Conservation (phyloP, 2,329 filamentous ascomycete genomes). For the Diplodia corticola region DNA sequence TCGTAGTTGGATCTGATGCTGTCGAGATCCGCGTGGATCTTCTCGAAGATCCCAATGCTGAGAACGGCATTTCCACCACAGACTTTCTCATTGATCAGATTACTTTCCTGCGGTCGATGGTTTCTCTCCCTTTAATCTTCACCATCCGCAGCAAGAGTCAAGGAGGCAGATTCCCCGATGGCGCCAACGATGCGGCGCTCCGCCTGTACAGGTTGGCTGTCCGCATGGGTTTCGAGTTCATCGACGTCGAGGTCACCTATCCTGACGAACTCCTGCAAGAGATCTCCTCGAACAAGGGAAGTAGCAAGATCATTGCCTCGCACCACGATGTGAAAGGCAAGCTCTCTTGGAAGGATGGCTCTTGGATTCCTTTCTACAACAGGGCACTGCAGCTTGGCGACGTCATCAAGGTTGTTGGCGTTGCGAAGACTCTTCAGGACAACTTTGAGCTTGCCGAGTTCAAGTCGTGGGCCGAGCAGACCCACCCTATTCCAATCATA, state of each 20-base stretch:
- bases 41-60: conserved; percentile 67
- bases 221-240: conserved; percentile 83
- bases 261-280: conserved; percentile 72
- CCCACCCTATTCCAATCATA: conserved; percentile 82
- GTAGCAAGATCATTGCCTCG: conserved; percentile 86
- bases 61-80: conserved; percentile 59
- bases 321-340: conserved; percentile 83
- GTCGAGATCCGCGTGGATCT: conserved; percentile 94
- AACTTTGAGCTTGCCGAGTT: conserved; percentile 85
- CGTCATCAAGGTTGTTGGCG: conserved; percentile 89
- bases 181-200: conserved; percentile 67
- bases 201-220: conserved; percentile 76
- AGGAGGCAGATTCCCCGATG: conserved; percentile 84
- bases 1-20: conserved; percentile 84
- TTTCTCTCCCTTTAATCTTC: conserved; percentile 82
- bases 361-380: conserved; percentile 90
- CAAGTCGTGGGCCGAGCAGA: conserved; percentile 70
- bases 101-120: conserved; percentile 70
- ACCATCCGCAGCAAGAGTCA: conserved; percentile 84
- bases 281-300: conserved; percentile 67
- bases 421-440: conserved; percentile 73
- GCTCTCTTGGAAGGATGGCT: conserved; percentile 88
- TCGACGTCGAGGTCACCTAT: conserved; percentile 89
- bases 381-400: conserved; percentile 86
- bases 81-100: conserved; percentile 84